Evolutionary conservation across 495 filamentous ascomycete species (phyloP).

Genomic region (Articulospora tetracladia): DNA sequence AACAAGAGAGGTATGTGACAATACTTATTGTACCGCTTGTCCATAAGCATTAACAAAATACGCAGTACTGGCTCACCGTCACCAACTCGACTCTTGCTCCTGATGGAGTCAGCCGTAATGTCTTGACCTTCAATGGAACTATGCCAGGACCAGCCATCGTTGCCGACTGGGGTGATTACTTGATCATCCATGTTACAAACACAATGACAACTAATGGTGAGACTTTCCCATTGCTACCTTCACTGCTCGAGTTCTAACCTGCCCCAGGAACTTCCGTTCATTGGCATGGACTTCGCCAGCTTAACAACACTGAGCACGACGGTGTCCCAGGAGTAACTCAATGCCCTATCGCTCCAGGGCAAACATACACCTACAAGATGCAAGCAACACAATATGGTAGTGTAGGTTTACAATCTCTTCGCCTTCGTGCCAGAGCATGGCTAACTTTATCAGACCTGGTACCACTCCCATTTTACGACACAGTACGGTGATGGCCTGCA

Average conservation of each 20-base stretch:
- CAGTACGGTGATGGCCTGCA: slow-evolving; percentile 49
- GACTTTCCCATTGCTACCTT: slow-evolving; percentile 36
- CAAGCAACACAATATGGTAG: slow-evolving; percentile 47
- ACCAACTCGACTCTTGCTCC: slow-evolving; percentile 41
- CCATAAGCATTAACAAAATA: neutral
- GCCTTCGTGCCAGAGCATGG: neutral
- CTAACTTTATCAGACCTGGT: slow-evolving; percentile 45
- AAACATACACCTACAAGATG: slow-evolving; percentile 46
- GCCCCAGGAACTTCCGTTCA: slow-evolving; percentile 32
- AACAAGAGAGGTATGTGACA: slow-evolving; percentile 29
- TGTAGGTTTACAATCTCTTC: neutral
- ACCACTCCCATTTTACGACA: slow-evolving; percentile 56
- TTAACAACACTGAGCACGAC: slow-evolving; percentile 27
- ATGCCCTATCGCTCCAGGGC: slow-evolving; percentile 45
- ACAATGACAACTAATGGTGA: slow-evolving; percentile 34
- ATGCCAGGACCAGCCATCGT: slow-evolving; percentile 40
- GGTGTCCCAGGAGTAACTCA: slow-evolving; percentile 44
- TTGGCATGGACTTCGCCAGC: slow-evolving; percentile 46
- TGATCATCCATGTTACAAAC: slow-evolving; percentile 49
- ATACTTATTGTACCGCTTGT: neutral
- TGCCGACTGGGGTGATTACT: slow-evolving; percentile 35
- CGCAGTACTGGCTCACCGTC: slow-evolving; percentile 39
- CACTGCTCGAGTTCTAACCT: neutral
- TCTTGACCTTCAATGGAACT: slow-evolving; percentile 40
- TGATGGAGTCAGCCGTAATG: slow-evolving; percentile 41